phyloP scores from a whole-genome alignment of 768 basidiomycete species.

The Leccinum pellstonianum region DNA sequence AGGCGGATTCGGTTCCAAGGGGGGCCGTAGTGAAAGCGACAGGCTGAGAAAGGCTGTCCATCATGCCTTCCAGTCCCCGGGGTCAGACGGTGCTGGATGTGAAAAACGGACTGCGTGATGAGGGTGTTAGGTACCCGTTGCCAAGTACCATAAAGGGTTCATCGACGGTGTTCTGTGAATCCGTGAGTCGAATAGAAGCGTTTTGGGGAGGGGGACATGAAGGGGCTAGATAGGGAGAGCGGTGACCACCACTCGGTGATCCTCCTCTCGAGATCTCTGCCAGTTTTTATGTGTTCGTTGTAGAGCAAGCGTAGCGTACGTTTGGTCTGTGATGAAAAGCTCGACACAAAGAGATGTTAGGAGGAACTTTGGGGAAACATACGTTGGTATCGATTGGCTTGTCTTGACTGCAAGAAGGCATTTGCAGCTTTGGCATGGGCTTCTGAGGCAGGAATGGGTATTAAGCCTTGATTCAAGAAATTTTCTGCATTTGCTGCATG shows the following conservation, averaged over 20 bases:
- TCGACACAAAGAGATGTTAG: not conserved
- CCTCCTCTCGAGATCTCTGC: constrained; percentile 67
- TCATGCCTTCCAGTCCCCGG: constrained; percentile 82
- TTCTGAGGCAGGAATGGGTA: constrained; percentile 69
- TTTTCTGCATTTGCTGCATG: constrained; percentile 83
- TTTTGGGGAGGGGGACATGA: constrained; percentile 48
- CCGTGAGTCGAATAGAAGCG: constrained; percentile 35
- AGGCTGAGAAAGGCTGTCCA: constrained; percentile 80
- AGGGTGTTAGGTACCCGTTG: constrained; percentile 52
- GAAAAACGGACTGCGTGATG: too few species aligned
- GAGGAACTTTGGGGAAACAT: constrained; percentile 22
- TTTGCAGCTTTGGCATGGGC: constrained; percentile 76
- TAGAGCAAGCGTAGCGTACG: constrained; percentile 73
- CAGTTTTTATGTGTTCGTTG: constrained; percentile 70
- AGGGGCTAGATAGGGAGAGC: constrained; percentile 34
- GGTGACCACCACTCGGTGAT: constrained; percentile 40
- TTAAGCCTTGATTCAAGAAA: constrained; percentile 52
- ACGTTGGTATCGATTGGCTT: constrained; percentile 74
- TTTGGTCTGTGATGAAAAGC: constrained; percentile 53
- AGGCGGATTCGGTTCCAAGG: constrained; percentile 44
- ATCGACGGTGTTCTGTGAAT: constrained; percentile 67
- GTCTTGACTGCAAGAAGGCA: constrained; percentile 70
- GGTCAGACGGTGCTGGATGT: constrained; percentile 55
- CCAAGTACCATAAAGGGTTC: constrained; percentile 87
- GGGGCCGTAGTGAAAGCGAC: constrained; percentile 82